Percentiles rank a stretch among this genome's conserved stretches.
Evolutionary conservation across 108 stramenopile genomes (phyloP).

Genomic region (Cyclotella cryptica): DNA sequence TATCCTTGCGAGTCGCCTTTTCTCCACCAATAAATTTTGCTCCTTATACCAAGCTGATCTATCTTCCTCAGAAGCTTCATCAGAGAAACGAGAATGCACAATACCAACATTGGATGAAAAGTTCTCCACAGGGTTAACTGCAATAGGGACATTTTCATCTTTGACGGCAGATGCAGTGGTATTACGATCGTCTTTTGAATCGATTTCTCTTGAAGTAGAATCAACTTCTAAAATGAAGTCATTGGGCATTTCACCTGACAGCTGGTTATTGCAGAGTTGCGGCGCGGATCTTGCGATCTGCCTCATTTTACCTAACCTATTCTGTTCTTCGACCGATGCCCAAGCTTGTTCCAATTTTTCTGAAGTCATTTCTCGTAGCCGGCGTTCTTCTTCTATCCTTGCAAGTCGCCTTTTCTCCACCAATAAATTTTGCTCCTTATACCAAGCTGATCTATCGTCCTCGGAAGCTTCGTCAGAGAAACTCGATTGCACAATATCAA

Average conservation of each 20-base stretch:
- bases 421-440: neutral
- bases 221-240: no score
- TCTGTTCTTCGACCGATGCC: slow-evolving; percentile 34
- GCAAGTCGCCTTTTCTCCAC: slow-evolving; percentile 1
- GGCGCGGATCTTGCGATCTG: slow-evolving; percentile 16
- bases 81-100: no score
- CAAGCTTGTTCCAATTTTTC: neutral
- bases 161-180: no score
- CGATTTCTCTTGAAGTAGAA: no score
- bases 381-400: neutral
- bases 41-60: slow-evolving; percentile 16
- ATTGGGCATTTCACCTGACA: no score
- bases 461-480: neutral
- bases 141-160: neutral
- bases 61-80: slow-evolving; percentile 13
- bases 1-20: neutral
- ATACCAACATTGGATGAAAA: neutral
- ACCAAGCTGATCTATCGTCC: slow-evolving; percentile 21
- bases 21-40: slow-evolving; percentile 1
- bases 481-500: neutral
- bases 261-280: neutral
- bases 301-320: slow-evolving; percentile 25
- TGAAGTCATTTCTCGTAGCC: neutral
- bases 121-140: no score
- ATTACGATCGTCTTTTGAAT: no score